These are phyloP conservation scores for Xerocomellus dryophilus DNA, from an alignment of 768 basidiomycete genomes.

Conservation along the genomic window DNA sequence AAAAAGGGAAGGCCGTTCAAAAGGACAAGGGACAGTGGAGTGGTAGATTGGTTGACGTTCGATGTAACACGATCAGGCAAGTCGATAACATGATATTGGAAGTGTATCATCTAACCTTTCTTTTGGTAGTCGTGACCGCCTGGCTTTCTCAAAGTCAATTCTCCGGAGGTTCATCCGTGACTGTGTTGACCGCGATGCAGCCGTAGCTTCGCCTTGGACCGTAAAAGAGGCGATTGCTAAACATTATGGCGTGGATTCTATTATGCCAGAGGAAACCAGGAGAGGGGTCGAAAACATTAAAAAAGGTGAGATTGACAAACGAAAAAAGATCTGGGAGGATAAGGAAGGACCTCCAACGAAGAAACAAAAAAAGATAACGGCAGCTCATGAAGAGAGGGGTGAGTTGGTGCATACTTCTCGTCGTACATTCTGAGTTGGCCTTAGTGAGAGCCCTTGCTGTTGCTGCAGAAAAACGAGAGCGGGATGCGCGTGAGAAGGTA, in stretches of 20 bases:
- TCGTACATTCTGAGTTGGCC: slow-evolving; percentile 10
- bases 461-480: slow-evolving; percentile 61
- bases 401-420: slow-evolving; percentile 4
- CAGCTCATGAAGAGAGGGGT: slow-evolving; percentile 77
- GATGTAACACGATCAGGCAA: slow-evolving; percentile 76
- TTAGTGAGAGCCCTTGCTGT: slow-evolving; percentile 31
- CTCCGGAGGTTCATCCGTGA: slow-evolving; percentile 95
- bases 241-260: slow-evolving; percentile 77
- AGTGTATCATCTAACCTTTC: slow-evolving; percentile 1
- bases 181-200: slow-evolving; percentile 88
- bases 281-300: slow-evolving; percentile 76
- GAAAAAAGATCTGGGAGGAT: slow-evolving; percentile 88
- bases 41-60: slow-evolving; percentile 81
- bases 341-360: slow-evolving; percentile 80
- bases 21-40: slow-evolving; percentile 65
- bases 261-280: slow-evolving; percentile 84
- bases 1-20: slow-evolving; percentile 51
- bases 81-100: slow-evolving; percentile 20
- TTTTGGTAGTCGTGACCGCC: slow-evolving; percentile 76
- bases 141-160: slow-evolving; percentile 95
- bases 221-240: slow-evolving; percentile 84
- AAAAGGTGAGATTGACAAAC: slow-evolving; percentile 87
- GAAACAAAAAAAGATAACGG: slow-evolving; percentile 76
- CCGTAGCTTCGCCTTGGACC: slow-evolving; percentile 93
- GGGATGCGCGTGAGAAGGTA: slow-evolving; percentile 66